These are phyloP conservation scores for Aspergillus jensenii DNA, from an alignment of 2,329 filamentous ascomycete genomes.

Conservation along the genomic window DNA sequence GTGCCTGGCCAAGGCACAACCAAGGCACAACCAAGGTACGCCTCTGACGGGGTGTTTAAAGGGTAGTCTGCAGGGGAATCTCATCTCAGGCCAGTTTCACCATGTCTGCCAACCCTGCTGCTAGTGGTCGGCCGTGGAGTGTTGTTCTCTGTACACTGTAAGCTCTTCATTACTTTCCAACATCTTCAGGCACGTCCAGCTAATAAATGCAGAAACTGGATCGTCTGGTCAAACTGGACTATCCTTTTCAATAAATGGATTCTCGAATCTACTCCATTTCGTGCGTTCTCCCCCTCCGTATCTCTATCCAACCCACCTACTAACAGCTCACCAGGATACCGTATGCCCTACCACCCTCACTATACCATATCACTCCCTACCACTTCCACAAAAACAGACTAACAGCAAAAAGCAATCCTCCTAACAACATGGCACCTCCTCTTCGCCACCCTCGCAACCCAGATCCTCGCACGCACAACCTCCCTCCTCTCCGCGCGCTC, in stretches of 20 bases:
- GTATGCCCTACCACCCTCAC: conserved; percentile 6
- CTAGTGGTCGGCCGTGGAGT: conserved; percentile 8
- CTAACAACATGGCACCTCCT: conserved; percentile 90
- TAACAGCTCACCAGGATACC: conserved; percentile 14
- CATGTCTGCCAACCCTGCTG: neutral
- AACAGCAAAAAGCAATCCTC: conserved; percentile 48
- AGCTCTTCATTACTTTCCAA: neutral
- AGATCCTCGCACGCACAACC: conserved; percentile 84
- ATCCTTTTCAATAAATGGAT: conserved; percentile 99
- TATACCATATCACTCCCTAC: neutral
- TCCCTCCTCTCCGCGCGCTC: conserved; percentile 84
- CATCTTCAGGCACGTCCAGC: neutral
- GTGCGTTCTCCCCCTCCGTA: conserved; percentile 49
- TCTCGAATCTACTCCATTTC: conserved; percentile 76
- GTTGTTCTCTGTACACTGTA: conserved; percentile 3
- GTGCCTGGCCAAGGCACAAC: neutral
- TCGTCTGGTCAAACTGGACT: conserved; percentile 24
- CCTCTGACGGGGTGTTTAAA: neutral
- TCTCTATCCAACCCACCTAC: neutral
- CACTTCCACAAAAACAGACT: neutral
- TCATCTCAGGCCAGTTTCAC: neutral
- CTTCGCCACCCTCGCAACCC: conserved; percentile 89
- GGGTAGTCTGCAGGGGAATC: neutral
- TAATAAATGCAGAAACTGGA: conserved; percentile 15
- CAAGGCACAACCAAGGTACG: neutral